Evolutionary conservation across 441 rosid species (phyloP).

Genomic region (Euphorbia celastroides): DNA sequence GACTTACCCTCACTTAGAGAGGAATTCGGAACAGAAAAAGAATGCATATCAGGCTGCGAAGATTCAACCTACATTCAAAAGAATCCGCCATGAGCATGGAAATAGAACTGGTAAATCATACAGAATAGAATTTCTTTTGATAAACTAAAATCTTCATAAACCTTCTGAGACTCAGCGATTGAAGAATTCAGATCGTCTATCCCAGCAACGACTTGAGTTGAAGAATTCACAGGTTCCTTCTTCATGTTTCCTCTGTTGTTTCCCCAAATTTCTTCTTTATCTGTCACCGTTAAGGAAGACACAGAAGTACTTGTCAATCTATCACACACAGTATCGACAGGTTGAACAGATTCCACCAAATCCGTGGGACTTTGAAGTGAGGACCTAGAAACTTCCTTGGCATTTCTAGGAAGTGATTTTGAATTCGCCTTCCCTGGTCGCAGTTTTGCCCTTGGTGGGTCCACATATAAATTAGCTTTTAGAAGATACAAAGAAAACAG

Average conservation of each 20-base stretch:
- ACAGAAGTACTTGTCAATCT: conserved; percentile 4
- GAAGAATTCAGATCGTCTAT: background rate
- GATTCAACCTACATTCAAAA: conserved; percentile 14
- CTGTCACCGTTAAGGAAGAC: background rate
- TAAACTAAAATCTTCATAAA: background rate
- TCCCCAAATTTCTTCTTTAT: conserved; percentile 1
- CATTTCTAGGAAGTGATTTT: conserved; percentile 1
- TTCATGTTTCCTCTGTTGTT: background rate
- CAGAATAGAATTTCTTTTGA: background rate
- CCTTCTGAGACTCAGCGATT: background rate
- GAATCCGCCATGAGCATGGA: background rate
- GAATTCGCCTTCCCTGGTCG: conserved; percentile 29
- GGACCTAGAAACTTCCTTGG: conserved; percentile 15
- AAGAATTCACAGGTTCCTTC: conserved; percentile 1
- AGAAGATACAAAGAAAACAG: background rate
- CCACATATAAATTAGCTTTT: background rate
- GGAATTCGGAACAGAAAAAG: conserved; percentile 8
- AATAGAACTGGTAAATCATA: background rate
- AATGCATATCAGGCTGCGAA: conserved; percentile 11
- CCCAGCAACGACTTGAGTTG: background rate
- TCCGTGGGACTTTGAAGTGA: conserved; percentile 5
- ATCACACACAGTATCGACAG: no score
- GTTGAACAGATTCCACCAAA: no score
- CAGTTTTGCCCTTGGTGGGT: conserved; percentile 44
- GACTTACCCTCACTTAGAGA: conserved; percentile 11